These are phyloP conservation scores for Aspergillaceae sp. DNA, from an alignment of 2,329 filamentous ascomycete genomes.

Conservation along the genomic window DNA sequence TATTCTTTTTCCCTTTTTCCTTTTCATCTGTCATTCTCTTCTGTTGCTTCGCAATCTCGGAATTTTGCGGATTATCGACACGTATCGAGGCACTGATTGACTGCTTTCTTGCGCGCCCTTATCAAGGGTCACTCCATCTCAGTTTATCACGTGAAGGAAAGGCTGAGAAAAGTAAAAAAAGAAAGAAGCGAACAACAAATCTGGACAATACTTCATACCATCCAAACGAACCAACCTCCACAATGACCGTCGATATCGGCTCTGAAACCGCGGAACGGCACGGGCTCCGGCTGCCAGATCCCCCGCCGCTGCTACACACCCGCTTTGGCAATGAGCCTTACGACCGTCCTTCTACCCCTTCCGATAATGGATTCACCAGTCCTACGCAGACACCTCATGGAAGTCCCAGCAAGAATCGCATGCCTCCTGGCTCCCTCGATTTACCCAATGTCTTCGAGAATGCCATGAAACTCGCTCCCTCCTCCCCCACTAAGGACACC, in stretches of 20 bases:
- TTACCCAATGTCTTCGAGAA: conserved; percentile 44
- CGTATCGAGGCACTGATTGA: neutral
- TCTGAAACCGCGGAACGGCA: conserved; percentile 24
- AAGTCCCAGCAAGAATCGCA: conserved; percentile 43
- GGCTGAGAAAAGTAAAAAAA: neutral
- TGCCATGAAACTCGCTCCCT: conserved; percentile 40
- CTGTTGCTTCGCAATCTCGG: neutral
- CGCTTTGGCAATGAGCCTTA: conserved; percentile 40
- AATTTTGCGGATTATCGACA: neutral
- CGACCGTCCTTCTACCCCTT: conserved; percentile 40
- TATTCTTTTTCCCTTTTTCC: neutral
- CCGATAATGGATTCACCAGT: conserved; percentile 39
- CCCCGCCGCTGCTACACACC: conserved; percentile 42
- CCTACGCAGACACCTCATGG: conserved; percentile 42
- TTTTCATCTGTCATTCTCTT: neutral
- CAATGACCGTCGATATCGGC: conserved; percentile 30
- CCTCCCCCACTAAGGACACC: conserved; percentile 36
- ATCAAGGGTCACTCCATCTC: neutral
- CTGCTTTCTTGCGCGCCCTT: neutral
- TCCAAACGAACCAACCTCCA: conserved; percentile 3
- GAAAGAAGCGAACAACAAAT: neutral
- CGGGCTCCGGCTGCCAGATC: conserved; percentile 34
- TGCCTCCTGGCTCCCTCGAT: conserved; percentile 41
- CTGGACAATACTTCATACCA: too few relatives aligned
- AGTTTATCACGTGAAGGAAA: neutral